Conservation (phyloP, 2,329 filamentous ascomycete species). For the Trichoderma hamatum region DNA sequence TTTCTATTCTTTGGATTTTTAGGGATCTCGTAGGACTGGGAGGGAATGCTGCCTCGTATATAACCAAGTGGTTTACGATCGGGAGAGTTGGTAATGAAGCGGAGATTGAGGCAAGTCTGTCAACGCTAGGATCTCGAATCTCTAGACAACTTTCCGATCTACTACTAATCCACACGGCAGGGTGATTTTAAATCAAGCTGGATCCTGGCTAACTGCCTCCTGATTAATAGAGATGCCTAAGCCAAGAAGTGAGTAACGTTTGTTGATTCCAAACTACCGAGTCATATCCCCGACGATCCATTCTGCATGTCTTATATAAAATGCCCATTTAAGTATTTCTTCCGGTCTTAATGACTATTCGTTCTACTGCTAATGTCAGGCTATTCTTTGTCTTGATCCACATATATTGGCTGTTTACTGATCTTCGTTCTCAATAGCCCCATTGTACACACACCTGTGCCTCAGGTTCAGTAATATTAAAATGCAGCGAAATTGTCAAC, state of each 20-base stretch:
- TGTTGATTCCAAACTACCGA: too few species aligned
- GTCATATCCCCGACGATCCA: not conserved
- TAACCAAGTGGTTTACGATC: too few species aligned
- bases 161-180: too few species aligned
- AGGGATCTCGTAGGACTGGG: too few species aligned
- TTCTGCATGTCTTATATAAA: not conserved
- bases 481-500: not conserved
- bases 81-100: too few species aligned
- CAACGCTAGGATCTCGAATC: too few species aligned
- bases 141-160: too few species aligned
- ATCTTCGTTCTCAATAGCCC: not conserved
- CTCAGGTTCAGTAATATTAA: not conserved
- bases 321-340: not conserved
- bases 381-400: not conserved
- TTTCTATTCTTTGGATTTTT: too few species aligned
- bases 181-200: too few species aligned
- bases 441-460: not conserved
- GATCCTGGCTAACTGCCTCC: not conserved
- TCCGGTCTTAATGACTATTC: not conserved
- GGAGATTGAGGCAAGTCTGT: too few species aligned
- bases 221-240: not conserved
- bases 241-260: not conserved
- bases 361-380: not conserved
- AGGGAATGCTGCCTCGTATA: too few species aligned
- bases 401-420: not conserved